These are phyloP conservation scores for Neodidymelliopsis sp. DNA, from an alignment of 2,329 filamentous ascomycete genomes.

Conservation along the genomic window DNA sequence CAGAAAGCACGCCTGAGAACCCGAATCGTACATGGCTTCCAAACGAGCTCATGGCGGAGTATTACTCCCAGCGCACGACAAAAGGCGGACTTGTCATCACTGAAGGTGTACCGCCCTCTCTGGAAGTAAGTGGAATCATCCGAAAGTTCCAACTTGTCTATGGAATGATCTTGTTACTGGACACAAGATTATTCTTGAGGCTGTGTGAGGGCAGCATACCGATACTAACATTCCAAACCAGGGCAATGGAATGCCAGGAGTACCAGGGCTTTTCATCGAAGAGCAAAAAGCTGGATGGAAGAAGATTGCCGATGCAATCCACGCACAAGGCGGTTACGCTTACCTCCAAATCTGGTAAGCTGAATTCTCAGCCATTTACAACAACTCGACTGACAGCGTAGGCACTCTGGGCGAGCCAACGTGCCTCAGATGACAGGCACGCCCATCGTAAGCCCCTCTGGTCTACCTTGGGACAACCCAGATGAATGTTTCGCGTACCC, in stretches of 20 bases:
- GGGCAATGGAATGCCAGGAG: slow-evolving; percentile 39
- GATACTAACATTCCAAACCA: slow-evolving; percentile 32
- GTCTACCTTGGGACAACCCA: slow-evolving; percentile 56
- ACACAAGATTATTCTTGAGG: too few relatives aligned
- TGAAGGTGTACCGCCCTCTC: slow-evolving; percentile 61
- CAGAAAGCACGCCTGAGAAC: slow-evolving; percentile 50
- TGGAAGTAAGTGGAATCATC: slow-evolving; percentile 44
- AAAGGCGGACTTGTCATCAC: slow-evolving; percentile 64
- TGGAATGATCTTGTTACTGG: not conserved
- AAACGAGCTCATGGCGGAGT: slow-evolving; percentile 52
- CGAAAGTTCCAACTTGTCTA: not conserved
- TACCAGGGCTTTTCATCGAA: slow-evolving; percentile 37
- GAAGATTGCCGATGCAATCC: slow-evolving; percentile 57
- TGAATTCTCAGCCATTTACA: not conserved
- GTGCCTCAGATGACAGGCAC: slow-evolving; percentile 48
- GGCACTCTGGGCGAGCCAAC: slow-evolving; percentile 56
- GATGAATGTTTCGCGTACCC: slow-evolving; percentile 48
- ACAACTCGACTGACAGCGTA: not conserved
- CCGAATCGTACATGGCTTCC: slow-evolving; percentile 59
- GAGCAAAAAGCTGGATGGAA: slow-evolving; percentile 58
- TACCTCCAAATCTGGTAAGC: slow-evolving; percentile 49
- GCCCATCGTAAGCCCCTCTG: slow-evolving; percentile 50
- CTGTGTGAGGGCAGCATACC: too few relatives aligned
- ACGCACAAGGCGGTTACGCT: slow-evolving; percentile 57
- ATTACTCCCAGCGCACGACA: slow-evolving; percentile 61